These are phyloP conservation scores for Entomortierella chlamydospora DNA, from an alignment of 192 early-diverging fungal species.

Conservation along the genomic window DNA sequence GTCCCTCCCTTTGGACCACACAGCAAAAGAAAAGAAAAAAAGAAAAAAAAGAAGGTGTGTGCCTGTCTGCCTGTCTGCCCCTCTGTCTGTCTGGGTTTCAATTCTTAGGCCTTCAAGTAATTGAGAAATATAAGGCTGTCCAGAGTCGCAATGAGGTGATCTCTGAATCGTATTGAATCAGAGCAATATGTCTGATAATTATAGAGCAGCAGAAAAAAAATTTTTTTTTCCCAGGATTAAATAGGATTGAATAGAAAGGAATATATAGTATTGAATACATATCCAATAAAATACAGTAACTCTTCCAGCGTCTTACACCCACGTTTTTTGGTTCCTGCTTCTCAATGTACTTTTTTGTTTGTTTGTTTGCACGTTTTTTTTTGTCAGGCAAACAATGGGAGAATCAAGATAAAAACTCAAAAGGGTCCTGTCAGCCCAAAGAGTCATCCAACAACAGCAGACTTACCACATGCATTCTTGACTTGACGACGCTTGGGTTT, in stretches of 20 bases:
- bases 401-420: no score
- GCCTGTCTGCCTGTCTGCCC: no score
- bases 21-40: not conserved
- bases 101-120: not conserved
- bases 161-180: not conserved
- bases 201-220: not conserved
- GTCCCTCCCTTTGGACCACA: not conserved
- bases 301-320: not conserved
- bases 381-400: no score
- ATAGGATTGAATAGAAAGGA: not conserved
- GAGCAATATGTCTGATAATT: not conserved
- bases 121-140: not conserved
- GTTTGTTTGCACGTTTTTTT: slow-evolving; percentile 81
- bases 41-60: not conserved
- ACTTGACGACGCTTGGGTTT: slow-evolving; percentile 82
- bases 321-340: not conserved
- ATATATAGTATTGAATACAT: not conserved
- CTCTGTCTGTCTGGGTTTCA: not conserved
- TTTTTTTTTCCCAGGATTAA: slow-evolving; percentile 2
- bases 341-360: no score
- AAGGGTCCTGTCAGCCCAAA: no score
- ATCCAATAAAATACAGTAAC: not conserved
- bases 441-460: not conserved
- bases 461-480: slow-evolving; percentile 90
- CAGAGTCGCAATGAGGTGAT: not conserved